These are phyloP conservation scores for Scytalidium lignicola DNA, from an alignment of 2,329 filamentous ascomycete species.

Conservation along the genomic window DNA sequence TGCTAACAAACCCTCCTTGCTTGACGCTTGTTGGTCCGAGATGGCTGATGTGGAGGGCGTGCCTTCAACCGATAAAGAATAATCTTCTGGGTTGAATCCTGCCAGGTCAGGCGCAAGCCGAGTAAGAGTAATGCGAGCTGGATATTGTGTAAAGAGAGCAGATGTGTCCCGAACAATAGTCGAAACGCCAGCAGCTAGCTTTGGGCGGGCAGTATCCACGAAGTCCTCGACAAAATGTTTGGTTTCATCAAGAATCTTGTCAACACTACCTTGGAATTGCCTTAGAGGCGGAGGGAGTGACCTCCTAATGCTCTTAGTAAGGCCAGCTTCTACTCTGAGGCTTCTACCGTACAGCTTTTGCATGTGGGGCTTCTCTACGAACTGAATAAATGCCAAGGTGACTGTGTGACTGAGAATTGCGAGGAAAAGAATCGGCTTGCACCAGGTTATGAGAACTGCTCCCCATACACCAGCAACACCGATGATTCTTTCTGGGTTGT, in stretches of 20 bases:
- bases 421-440: conserved; percentile 77
- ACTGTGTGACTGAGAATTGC: conserved; percentile 81
- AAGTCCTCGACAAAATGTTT: conserved; percentile 89
- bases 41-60: conserved; percentile 48
- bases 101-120: conserved; percentile 74
- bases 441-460: conserved; percentile 88
- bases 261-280: conserved; percentile 79
- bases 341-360: conserved; percentile 89
- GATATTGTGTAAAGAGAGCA: conserved; percentile 83
- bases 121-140: conserved; percentile 78
- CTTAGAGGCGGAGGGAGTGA: conserved; percentile 79
- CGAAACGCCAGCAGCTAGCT: conserved; percentile 78
- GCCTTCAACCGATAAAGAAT: conserved; percentile 70
- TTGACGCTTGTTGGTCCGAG: conserved; percentile 56
- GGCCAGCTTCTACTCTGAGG: conserved; percentile 78
- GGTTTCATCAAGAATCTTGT: conserved; percentile 80
- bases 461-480: conserved; percentile 96
- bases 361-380: conserved; percentile 96
- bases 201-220: conserved; percentile 77
- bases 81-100: conserved; percentile 73
- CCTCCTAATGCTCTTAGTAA: conserved; percentile 85
- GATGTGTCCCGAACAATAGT: conserved; percentile 85
- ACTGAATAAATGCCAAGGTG: conserved; percentile 82
- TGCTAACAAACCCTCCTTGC: conserved; percentile 67
- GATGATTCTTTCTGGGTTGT: conserved; percentile 93